These are phyloP conservation scores for Lithocarpus polystachyus DNA, from an alignment of 306 rosid genomes.

Conservation along the genomic window DNA sequence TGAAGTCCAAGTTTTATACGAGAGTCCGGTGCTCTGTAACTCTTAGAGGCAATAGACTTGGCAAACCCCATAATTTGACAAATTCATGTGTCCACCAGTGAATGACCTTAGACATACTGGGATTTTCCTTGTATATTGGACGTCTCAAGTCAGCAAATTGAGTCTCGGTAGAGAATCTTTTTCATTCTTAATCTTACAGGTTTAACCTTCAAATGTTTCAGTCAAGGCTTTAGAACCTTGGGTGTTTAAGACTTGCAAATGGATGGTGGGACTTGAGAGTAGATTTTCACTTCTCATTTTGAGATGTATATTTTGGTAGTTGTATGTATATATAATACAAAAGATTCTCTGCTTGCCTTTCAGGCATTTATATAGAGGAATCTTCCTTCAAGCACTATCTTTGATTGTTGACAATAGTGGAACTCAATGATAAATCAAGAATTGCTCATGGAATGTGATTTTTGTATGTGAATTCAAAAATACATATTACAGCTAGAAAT, in stretches of 20 bases:
- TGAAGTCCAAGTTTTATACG: conserved; percentile 67
- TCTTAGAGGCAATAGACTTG: conserved; percentile 58
- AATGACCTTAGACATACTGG: background rate
- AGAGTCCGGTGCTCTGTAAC: conserved; percentile 65
- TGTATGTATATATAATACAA: background rate
- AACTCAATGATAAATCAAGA: too few species aligned
- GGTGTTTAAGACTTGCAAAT: background rate
- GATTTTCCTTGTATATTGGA: background rate
- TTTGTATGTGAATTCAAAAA: too few species aligned
- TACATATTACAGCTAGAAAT: background rate
- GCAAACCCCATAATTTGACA: conserved; percentile 51
- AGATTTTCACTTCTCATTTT: background rate
- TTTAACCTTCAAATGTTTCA: background rate
- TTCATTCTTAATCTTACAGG: background rate
- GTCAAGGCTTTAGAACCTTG: background rate
- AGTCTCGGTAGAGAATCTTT: background rate
- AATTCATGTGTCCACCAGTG: conserved; percentile 57
- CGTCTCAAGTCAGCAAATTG: background rate
- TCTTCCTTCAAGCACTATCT: background rate
- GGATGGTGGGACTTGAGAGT: background rate
- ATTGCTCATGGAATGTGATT: too few species aligned
- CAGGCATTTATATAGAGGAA: background rate
- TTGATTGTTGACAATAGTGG: background rate
- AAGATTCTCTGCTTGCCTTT: background rate
- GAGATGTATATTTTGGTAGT: background rate